A percentile compares a stretch with the other conserved stretches of the same genome.
Evolutionary conservation across 2,329 filamentous ascomycete genomes (phyloP).

Genomic region (Raffaelea deltoideospora): DNA sequence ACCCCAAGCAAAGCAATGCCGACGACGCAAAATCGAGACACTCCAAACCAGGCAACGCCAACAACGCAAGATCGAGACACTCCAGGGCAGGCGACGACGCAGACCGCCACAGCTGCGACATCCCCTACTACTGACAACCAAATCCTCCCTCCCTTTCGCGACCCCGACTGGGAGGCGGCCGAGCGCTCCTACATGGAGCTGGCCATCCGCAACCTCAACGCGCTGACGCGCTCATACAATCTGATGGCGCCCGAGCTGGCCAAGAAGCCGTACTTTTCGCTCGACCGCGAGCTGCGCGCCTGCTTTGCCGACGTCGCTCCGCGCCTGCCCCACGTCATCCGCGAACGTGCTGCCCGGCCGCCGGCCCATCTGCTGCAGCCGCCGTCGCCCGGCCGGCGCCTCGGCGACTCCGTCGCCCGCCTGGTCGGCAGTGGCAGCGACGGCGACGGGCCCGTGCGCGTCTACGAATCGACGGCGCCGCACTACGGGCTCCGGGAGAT

Average conservation of each 20-base stretch:
- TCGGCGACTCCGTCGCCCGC: constrained; percentile 51
- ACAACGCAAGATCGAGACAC: too few relatives aligned
- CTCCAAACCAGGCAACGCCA: too few relatives aligned
- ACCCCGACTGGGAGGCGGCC: constrained; percentile 56
- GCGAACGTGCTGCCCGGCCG: constrained; percentile 43
- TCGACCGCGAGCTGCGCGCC: constrained; percentile 64
- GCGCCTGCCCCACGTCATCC: constrained; percentile 55
- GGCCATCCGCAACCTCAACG: constrained; percentile 64
- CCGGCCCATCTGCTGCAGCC: constrained; percentile 20
- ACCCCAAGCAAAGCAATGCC: too few relatives aligned
- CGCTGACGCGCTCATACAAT: constrained; percentile 75
- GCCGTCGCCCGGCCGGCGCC: constrained; percentile 27
- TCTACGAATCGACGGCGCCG: constrained; percentile 60
- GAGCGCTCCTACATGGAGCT: constrained; percentile 65
- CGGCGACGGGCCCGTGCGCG: constrained; percentile 26
- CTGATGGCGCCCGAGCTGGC: constrained; percentile 85
- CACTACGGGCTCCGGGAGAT: constrained; percentile 81
- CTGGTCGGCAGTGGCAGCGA: constrained; percentile 32
- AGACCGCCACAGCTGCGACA: too few relatives aligned
- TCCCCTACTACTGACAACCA: too few relatives aligned
- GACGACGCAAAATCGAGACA: too few relatives aligned
- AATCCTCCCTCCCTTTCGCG: constrained; percentile 69
- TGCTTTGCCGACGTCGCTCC: constrained; percentile 85
- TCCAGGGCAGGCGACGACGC: too few relatives aligned
- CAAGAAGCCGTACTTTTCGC: constrained; percentile 79